Evolutionary conservation across 768 basidiomycete genomes (phyloP).

Genomic region (Udeniomyces megalosporus): DNA sequence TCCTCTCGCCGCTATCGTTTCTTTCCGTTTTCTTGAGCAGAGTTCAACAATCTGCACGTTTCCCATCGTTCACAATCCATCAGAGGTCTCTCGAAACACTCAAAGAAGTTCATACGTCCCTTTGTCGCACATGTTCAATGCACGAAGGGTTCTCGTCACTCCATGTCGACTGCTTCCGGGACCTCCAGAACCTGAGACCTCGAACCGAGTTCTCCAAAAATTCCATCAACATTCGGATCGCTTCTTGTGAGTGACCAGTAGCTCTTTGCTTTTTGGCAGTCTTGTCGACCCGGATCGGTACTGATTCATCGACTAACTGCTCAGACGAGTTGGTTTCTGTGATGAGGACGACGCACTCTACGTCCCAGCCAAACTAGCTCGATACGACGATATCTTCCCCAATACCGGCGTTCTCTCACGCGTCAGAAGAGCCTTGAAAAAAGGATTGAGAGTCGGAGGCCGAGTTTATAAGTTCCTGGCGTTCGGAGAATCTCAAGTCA

Average conservation of each 20-base stretch:
- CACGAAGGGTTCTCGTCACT: constrained; percentile 21
- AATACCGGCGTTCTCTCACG: constrained; percentile 24
- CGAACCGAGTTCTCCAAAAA: constrained; percentile 25
- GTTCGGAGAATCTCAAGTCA: constrained; percentile 26
- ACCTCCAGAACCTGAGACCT: constrained; percentile 25
- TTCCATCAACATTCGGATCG: constrained; percentile 18
- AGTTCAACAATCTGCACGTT: too few species aligned
- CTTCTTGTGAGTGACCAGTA: constrained; percentile 17
- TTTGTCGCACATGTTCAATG: neutral
- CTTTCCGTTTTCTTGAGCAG: too few species aligned
- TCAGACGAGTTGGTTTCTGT: constrained; percentile 21
- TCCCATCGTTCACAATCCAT: neutral
- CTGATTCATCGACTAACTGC: too few species aligned
- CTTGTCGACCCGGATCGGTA: too few species aligned
- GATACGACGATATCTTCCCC: constrained; percentile 17
- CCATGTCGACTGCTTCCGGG: constrained; percentile 25
- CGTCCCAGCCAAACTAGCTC: neutral
- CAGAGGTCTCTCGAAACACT: neutral
- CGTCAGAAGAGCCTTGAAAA: constrained; percentile 23
- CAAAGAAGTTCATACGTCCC: too few species aligned
- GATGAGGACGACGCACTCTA: constrained; percentile 28
- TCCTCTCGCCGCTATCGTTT: too few species aligned
- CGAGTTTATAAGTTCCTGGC: constrained; percentile 22
- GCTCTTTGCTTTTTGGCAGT: too few species aligned
- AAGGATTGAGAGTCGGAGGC: constrained; percentile 24